Evolutionary conservation across 352 stramenopile species (phyloP).

Genomic region (Phytophthora constricta): DNA sequence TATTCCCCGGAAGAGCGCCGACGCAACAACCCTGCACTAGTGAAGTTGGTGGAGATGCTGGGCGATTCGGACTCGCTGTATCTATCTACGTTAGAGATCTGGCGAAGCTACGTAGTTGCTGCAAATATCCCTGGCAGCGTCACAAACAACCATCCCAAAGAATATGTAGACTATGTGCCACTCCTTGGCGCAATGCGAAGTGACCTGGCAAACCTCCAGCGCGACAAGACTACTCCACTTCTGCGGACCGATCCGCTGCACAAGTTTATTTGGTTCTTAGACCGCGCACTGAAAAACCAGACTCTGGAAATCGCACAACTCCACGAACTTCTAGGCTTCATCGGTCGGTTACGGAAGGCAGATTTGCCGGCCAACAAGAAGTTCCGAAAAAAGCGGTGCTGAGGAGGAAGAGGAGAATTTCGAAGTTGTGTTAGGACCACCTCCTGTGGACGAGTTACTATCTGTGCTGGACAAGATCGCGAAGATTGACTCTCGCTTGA

Average conservation of each 20-base stretch:
- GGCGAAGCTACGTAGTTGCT: slow-evolving; percentile 75
- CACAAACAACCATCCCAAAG: slow-evolving; percentile 65
- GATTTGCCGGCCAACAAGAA: slow-evolving; percentile 82
- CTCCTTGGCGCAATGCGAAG: slow-evolving; percentile 80
- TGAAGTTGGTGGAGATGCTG: slow-evolving; percentile 79
- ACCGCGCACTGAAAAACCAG: slow-evolving; percentile 81
- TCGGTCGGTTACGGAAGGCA: slow-evolving; percentile 71
- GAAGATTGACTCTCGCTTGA: slow-evolving; percentile 74
- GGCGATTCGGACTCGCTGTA: slow-evolving; percentile 87
- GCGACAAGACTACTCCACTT: slow-evolving; percentile 76
- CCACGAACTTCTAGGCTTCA: slow-evolving; percentile 71
- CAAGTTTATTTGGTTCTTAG: slow-evolving; percentile 91
- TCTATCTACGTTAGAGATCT: slow-evolving; percentile 77
- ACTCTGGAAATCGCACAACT: slow-evolving; percentile 72
- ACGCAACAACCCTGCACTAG: slow-evolving; percentile 66
- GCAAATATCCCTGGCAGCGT: slow-evolving; percentile 71
- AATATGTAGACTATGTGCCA: slow-evolving; percentile 87
- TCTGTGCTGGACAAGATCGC: slow-evolving; percentile 82
- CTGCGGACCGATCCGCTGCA: slow-evolving; percentile 80
- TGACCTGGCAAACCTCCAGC: slow-evolving; percentile 83
- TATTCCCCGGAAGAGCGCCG: slow-evolving; percentile 71
- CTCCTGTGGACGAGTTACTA: slow-evolving; percentile 73
- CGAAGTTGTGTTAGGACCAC: slow-evolving; percentile 78
- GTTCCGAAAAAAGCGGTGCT: slow-evolving; percentile 68
- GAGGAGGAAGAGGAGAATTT: slow-evolving; percentile 86